Evolutionary conservation across 805 yeast genomes (phyloP), one percentile per base, ranked within the genome.

Genomic region (Myxozyma melibiosi): DNA sequence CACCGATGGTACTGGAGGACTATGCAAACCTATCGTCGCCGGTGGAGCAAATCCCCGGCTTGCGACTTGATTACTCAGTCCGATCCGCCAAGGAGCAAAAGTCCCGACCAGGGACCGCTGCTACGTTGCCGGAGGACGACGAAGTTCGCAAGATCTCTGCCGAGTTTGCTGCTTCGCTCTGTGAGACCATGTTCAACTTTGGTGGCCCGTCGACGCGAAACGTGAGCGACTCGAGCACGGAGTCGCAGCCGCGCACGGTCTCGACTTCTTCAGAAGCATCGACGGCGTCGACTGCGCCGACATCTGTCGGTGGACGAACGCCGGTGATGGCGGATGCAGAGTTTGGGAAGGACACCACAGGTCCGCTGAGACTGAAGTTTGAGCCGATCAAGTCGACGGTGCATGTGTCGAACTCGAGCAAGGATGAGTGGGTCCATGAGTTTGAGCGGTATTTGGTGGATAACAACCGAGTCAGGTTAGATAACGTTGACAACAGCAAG

Each of bases 91-190:
- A 58, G 25, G 62, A 58, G 22, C 28, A 42, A 28, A 34, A 40
- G 30, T 14, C 13, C 18, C 45, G 18, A 28, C 30, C 45, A 4
- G 37, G 27, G 34, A n/a, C 27, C 14, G 34, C 24, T 5, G 3
- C 14, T 7, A 14, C 14, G 2, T 11, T 7, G 2, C 28, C 18
- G 11, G 59, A 40, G 6, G 63, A 59, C 2, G 62, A 59, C 13
- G 49, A 47, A 9, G 51, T 51, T 9, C 63, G 63, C 28, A 54
- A 59, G 40, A 20, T 51, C 11, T 59, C 63, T 7, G 61, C 63
- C 6, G 62, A 57, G 14, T 59, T 59, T 42, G 63, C 63, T 5
- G 52, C 58, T 1, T 41, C 62, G 25, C 33, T 59, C 8, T 59
- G 63, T 39, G 63, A 59, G 37, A 34, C 37, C 5, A 47, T 48